Evolutionary conservation across 352 stramenopile genomes (phyloP), one percentile per base, ranked within the genome.

Genomic region (Globisporangium sylvaticum): DNA sequence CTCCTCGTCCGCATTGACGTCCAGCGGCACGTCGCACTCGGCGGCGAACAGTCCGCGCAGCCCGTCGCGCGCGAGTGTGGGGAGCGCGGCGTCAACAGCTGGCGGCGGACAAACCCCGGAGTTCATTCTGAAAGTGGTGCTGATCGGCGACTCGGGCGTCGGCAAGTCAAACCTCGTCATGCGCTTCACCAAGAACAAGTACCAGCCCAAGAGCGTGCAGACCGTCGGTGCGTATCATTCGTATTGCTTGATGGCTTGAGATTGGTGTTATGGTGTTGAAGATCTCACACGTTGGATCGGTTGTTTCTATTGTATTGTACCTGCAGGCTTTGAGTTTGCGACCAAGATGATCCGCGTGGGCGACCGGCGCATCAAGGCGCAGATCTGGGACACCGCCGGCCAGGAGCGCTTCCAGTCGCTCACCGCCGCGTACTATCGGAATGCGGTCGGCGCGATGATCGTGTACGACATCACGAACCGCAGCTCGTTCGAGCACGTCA

Each of bases 401-500:
- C 89, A 97, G 42, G 92, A 98, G 58, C 83, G 90, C 24, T 97
- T 97, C 74, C 85, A 96, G 70, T 97, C 86, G 65, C 85, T 98
- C 50, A 97, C 88, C 39, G 78, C 91, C n/a, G 88, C 91, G 31
- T 98, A 97, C 72, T 98, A 97, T 69, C 83, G 88, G 48, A 95
- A 96, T 42, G 90, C 90, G 0, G 88, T 97, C 24, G 91, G 89
- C 29, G 92, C 90, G 42, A 90, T 98, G 80, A 81, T 98, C 62
- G 90, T 97, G 25, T 98, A 97, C 72, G 92, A 98, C 71, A 92
- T 98, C 54, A 97, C 91, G 46, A 91, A 94, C 66, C 79, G 90
- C 60, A 77, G 72, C 25, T 95, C 88, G 25, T 95, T 95, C 62
- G 87, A 95, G 62, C 78, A 94, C 66, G 80, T 95, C 6, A 79